Conservation (phyloP, 2,329 filamentous ascomycete genomes). For the Trichoderma atrobrunneum region DNA sequence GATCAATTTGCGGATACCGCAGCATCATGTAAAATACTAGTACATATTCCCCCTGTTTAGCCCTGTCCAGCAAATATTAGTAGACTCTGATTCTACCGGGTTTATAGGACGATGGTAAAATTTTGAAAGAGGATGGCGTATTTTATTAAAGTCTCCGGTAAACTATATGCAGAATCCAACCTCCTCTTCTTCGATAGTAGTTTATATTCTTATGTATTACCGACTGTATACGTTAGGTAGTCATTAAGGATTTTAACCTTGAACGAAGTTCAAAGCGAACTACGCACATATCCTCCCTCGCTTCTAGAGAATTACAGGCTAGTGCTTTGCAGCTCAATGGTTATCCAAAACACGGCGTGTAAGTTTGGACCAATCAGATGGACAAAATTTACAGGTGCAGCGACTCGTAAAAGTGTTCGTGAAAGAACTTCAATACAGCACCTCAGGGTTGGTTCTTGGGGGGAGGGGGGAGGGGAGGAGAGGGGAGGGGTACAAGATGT, state of each 20-base stretch:
- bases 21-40: not conserved
- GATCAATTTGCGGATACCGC: not conserved
- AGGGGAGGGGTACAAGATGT: too few species aligned
- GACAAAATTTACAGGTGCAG: not conserved
- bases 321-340: not conserved
- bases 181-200: not conserved
- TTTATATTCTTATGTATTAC: not conserved
- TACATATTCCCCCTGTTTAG: not conserved
- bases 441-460: not conserved
- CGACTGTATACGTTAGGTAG: not conserved
- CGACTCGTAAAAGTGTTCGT: not conserved
- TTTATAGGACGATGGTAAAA: not conserved
- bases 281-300: not conserved
- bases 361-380: not conserved
- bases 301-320: too few species aligned
- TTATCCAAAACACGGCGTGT: not conserved
- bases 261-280: too few species aligned
- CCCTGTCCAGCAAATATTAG: not conserved
- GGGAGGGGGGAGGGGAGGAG: too few species aligned
- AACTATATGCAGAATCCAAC: not conserved
- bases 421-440: not conserved
- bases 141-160: not conserved
- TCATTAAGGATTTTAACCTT: not conserved
- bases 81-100: not conserved
- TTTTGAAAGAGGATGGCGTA: not conserved